Evolutionary conservation across 495 filamentous ascomycete genomes (phyloP).

Genomic region (Apodospora peruviana): DNA sequence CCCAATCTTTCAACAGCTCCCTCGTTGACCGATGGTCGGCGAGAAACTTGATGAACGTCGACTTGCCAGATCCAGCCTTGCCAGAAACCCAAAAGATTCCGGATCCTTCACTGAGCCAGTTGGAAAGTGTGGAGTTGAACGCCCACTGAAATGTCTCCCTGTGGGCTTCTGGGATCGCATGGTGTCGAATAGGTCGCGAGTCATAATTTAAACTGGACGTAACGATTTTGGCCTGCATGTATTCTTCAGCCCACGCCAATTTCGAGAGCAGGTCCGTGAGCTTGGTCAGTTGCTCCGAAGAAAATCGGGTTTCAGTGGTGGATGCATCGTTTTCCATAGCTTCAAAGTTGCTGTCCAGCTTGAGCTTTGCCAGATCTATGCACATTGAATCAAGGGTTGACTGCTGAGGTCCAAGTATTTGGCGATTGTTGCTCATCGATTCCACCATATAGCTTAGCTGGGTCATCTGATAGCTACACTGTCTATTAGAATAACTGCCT

Average conservation of each 20-base stretch:
- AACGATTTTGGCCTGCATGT: too few species aligned
- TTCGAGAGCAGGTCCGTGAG: not conserved
- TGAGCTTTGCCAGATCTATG: too few species aligned
- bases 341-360: not conserved
- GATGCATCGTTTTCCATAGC: not conserved
- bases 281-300: not conserved
- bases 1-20: not conserved
- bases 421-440: too few species aligned
- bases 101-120: not conserved
- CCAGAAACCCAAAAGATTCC: not conserved
- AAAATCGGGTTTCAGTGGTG: not conserved
- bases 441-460: too few species aligned
- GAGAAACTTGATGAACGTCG: not conserved
- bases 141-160: not conserved
- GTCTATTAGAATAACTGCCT: too few species aligned
- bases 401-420: too few species aligned
- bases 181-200: not conserved
- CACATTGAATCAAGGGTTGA: too few species aligned
- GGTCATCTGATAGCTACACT: too few species aligned
- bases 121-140: not conserved
- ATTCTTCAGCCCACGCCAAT: too few species aligned
- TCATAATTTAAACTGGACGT: slow-evolving; percentile 2
- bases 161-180: not conserved
- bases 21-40: not conserved
- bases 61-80: not conserved